A percentile compares a stretch with the other conserved stretches of the same genome.
Evolutionary conservation across 2,329 filamentous ascomycete genomes (phyloP).

Genomic region (Colletotrichum echinochloae): DNA sequence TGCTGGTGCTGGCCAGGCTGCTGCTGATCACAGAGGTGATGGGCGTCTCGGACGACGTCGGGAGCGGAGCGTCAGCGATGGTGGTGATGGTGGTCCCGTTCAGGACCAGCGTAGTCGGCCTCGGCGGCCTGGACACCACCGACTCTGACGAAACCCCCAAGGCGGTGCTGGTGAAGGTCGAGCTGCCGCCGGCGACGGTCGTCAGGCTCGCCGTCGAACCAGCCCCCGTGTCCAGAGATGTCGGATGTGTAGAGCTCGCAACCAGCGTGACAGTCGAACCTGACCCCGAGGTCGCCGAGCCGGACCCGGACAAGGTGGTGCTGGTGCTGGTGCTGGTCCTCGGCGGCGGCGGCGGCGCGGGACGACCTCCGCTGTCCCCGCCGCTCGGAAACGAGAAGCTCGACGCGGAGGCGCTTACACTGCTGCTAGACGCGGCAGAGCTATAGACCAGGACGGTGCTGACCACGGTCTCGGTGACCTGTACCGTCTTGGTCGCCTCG

Average conservation of each 20-base stretch:
- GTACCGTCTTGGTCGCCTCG: constrained; percentile 13
- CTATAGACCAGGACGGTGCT: constrained; percentile 16
- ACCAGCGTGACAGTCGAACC: not conserved
- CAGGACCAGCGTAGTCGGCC: not conserved
- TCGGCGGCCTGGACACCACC: too few species aligned
- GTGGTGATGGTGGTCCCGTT: not conserved
- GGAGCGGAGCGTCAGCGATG: not conserved
- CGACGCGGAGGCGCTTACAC: not conserved
- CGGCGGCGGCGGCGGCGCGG: constrained; percentile 8
- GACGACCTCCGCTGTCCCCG: constrained; percentile 9
- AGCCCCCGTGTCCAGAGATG: not conserved
- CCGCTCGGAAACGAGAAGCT: not conserved
- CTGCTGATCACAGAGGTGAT: not conserved
- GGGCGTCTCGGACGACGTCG: not conserved
- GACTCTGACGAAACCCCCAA: not conserved
- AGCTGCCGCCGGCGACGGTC: not conserved
- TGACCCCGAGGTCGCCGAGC: not conserved
- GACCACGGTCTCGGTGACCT: constrained; percentile 29
- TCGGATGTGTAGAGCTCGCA: not conserved
- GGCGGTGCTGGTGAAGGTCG: not conserved
- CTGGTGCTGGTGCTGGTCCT: too few species aligned
- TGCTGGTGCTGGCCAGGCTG: not conserved
- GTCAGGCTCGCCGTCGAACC: not conserved
- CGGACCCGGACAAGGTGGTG: not conserved
- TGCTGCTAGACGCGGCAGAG: not conserved